phyloP scores from a whole-genome alignment of 441 rosid species.

The Eruca vesicaria region DNA sequence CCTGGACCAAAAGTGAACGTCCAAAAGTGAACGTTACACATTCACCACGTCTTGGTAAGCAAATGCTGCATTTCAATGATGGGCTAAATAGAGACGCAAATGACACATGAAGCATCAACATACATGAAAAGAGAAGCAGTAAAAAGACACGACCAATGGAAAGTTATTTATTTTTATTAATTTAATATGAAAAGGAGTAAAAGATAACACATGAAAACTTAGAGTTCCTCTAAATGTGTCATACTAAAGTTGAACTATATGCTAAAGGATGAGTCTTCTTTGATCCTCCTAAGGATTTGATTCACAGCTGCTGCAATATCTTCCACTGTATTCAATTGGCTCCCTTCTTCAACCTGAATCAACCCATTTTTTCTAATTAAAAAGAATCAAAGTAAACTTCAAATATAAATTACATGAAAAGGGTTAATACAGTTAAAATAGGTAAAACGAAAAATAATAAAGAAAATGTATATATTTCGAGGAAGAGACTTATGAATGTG shows the following conservation, averaged over 20 bases:
- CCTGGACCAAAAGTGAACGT: too few species aligned
- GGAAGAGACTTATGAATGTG: constrained; percentile 31
- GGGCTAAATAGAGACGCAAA: neutral
- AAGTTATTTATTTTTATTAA: neutral
- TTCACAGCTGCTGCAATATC: constrained; percentile 65
- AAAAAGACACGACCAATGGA: neutral
- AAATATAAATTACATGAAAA: neutral
- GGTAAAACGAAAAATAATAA: neutral
- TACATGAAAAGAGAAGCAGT: neutral
- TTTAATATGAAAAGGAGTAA: constrained; percentile 10
- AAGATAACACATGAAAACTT: constrained; percentile 30
- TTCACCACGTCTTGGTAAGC: neutral
- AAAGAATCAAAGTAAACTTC: neutral
- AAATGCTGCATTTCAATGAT: neutral
- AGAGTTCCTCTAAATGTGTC: constrained; percentile 25
- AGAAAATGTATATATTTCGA: constrained; percentile 9
- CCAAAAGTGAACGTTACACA: too few species aligned
- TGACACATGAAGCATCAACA: neutral
- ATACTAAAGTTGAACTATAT: constrained; percentile 21
- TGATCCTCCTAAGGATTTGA: constrained; percentile 47
- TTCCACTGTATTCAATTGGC: constrained; percentile 58
- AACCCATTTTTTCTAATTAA: neutral
- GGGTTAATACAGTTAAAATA: neutral
- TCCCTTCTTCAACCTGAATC: constrained; percentile 59
- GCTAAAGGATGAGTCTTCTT: constrained; percentile 50